These are phyloP conservation scores for Microbotryum saponariae DNA, from an alignment of 1,284 basidiomycete species.

Conservation along the genomic window DNA sequence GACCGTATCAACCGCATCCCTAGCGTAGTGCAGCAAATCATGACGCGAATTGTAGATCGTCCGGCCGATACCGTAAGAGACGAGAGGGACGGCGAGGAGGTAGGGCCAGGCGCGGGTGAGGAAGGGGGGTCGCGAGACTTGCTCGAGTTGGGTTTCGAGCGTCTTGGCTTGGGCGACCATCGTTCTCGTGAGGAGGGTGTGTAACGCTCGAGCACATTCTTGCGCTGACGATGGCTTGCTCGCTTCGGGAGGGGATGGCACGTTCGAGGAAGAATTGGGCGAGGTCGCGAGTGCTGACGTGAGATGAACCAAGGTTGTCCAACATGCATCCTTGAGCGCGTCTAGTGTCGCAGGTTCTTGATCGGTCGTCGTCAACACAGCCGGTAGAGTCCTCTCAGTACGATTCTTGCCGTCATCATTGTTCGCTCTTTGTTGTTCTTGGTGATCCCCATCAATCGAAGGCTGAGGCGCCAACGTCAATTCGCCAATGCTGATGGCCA, in stretches of 20 bases:
- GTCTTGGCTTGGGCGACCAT: no score
- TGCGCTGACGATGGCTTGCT: no score
- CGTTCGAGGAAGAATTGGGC: background rate
- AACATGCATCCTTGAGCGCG: background rate
- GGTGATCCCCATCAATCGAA: background rate
- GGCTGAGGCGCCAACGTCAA: constrained; percentile 18
- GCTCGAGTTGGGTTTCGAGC: background rate
- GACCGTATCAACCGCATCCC: constrained; percentile 62
- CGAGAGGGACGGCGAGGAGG: constrained; percentile 29
- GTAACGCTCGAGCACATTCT: no score
- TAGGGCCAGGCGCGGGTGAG: constrained; percentile 33
- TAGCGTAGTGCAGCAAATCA: constrained; percentile 47
- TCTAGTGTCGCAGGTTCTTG: no score
- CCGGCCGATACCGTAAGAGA: constrained; percentile 1
- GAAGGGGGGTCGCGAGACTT: constrained; percentile 18
- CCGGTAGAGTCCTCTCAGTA: background rate
- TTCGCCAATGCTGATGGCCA: constrained; percentile 31
- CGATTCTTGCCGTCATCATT: background rate
- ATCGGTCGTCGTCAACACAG: no score
- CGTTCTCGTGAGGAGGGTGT: no score
- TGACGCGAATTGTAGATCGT: constrained; percentile 29
- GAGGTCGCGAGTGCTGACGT: constrained; percentile 5
- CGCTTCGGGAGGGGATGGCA: background rate
- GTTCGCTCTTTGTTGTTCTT: background rate
- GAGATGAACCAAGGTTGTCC: constrained; percentile 21